Evolutionary conservation across 352 stramenopile genomes (phyloP), one percentile per base, ranked within the genome.

Genomic region (Globisporangium spinosum): DNA sequence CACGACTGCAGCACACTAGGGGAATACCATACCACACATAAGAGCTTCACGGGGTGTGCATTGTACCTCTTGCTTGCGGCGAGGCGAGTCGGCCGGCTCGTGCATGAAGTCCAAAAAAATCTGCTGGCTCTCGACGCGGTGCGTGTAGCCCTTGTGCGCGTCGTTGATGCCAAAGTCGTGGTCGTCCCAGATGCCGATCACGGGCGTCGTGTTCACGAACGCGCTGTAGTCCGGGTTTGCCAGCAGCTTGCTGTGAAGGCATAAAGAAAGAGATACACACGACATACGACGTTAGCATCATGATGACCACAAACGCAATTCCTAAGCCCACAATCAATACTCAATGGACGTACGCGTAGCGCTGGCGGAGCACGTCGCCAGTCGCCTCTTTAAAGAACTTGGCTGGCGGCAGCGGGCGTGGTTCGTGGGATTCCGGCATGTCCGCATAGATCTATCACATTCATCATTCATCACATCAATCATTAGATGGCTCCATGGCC

Each of bases 131-230:
- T 93, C 75, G 25, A 87, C 75, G 7, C 87, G 85, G 67, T 93
- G 78, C 49, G 73, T 72, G 68, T 85, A 97, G 4, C 76, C 68
- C 47, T 92, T 95, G 71, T 88, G 76, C 10, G 82, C 88, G 61
- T 97, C 89, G 68, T 97, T 97, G 58, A 93, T 91, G n/a, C 90
- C 90, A 63, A 93, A 97, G 70, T 97, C 90, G 67, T 97, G 89
- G 73, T 97, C 90, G 69, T 97, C 86, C 88, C 88, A 95, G 64
- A 93, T 91, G n/a, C 83, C 88, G 51, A 95, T 91, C 51, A 93
- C 79, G 6, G 88, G 88, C 61, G 82, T 91, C 55, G 54, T 77
- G 43, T 77, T 77, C 17, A 79, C 76, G 38, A 95, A 89, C 58
- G 73, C 60, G 13, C 65, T 72, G 73, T 95, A 95, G 62, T 92